Percentiles rank a stretch among this genome's conserved stretches.
phyloP scores from a whole-genome alignment of 2,329 filamentous ascomycete genomes.

The Emydomyces testavorans region DNA sequence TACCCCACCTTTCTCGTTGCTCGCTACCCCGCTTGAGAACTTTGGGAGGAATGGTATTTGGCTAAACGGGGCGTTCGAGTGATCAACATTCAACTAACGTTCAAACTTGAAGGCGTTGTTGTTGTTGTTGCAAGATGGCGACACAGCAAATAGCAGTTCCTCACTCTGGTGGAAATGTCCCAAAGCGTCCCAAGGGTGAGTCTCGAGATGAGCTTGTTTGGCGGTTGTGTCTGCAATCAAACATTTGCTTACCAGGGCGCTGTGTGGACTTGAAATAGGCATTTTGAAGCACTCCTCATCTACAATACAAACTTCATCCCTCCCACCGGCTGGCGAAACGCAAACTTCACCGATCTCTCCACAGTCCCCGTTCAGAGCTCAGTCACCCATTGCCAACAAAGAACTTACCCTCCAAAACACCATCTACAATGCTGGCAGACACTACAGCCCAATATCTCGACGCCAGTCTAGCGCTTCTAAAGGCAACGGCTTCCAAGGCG shows the following conservation, averaged over 20 bases:
- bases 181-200: constrained; percentile 34
- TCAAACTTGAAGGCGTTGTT: too few species aligned
- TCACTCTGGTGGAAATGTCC: constrained; percentile 26
- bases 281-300: constrained; percentile 84
- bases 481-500: constrained; percentile 38
- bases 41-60: too few species aligned
- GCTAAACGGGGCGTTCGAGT: too few species aligned
- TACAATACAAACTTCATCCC: constrained; percentile 43
- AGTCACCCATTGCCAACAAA: constrained; percentile 49
- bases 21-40: constrained; percentile 1
- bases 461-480: constrained; percentile 51
- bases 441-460: constrained; percentile 55
- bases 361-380: constrained; percentile 29
- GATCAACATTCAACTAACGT: too few species aligned
- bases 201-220: not conserved
- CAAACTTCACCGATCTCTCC: constrained; percentile 23
- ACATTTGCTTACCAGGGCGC: not conserved
- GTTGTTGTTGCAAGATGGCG: constrained; percentile 1
- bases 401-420: constrained; percentile 92
- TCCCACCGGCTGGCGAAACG: constrained; percentile 28
- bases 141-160: constrained; percentile 6
- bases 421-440: constrained; percentile 81
- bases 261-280: too few species aligned
- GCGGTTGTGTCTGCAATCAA: not conserved
- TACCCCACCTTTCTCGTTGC: not conserved